Evolutionary conservation across 2,329 filamentous ascomycete species (phyloP).

Genomic region (Septoria linicola): DNA sequence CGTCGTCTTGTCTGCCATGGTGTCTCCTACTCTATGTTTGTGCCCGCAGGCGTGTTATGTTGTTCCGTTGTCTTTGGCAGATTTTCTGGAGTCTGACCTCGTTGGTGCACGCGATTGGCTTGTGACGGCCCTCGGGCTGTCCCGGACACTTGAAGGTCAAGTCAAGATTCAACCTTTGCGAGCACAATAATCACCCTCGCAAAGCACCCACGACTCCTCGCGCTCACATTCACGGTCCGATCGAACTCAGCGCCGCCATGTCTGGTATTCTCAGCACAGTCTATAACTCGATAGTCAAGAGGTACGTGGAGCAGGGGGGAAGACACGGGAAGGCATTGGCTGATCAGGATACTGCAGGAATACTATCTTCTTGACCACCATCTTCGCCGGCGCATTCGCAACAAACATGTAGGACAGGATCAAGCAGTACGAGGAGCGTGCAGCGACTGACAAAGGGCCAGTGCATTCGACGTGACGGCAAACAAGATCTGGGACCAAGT

Average conservation of each 20-base stretch:
- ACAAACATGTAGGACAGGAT: conserved; percentile 77
- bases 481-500: conserved; percentile 86
- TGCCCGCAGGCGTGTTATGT: background rate
- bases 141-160: background rate
- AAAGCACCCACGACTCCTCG: background rate
- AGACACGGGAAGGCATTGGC: conserved; percentile 16
- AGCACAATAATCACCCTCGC: background rate
- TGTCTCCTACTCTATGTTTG: background rate
- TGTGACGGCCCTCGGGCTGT: background rate
- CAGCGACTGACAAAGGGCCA: conserved; percentile 44
- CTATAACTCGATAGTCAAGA: conserved; percentile 49
- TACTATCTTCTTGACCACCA: conserved; percentile 77
- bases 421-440: background rate
- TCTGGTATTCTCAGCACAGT: conserved; percentile 57
- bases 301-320: conserved; percentile 12
- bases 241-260: conserved; percentile 47
- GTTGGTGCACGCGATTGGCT: conserved; percentile 11
- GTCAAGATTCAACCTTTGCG: conserved; percentile 3
- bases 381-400: conserved; percentile 84
- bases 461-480: conserved; percentile 77
- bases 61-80: background rate
- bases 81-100: conserved; percentile 6
- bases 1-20: conserved; percentile 45
- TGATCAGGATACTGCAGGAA: conserved; percentile 74
- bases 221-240: background rate